Evolutionary conservation across 2,329 filamentous ascomycete species (phyloP).

Genomic region (Fusarium annulatum): DNA sequence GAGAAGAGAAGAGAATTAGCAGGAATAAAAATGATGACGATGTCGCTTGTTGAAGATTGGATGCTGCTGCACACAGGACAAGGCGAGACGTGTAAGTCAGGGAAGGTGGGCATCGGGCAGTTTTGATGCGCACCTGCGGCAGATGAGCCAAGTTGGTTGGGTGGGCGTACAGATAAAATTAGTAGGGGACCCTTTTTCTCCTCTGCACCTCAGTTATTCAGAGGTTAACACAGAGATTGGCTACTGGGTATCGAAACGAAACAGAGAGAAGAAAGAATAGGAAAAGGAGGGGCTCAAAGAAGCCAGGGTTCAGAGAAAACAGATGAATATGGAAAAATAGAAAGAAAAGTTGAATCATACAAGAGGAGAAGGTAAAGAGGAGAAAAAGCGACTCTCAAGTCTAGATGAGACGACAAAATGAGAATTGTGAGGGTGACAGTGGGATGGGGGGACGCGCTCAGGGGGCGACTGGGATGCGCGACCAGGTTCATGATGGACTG

Average conservation of each 20-base stretch:
- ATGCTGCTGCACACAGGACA: constrained; percentile 18
- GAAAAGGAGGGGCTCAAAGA: constrained; percentile 17
- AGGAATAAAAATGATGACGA: constrained; percentile 14
- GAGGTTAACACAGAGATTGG: constrained; percentile 9
- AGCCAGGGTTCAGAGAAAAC: constrained; percentile 22
- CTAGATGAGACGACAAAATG: constrained; percentile 34
- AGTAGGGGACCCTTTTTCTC: constrained; percentile 35
- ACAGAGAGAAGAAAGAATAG: constrained; percentile 11
- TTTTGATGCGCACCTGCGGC: constrained; percentile 36
- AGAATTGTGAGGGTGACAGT: constrained; percentile 35
- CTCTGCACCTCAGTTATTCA: constrained; percentile 25
- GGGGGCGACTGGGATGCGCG: constrained; percentile 39
- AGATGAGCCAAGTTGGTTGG: constrained; percentile 27
- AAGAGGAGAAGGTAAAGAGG: constrained; percentile 30
- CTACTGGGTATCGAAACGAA: constrained; percentile 37
- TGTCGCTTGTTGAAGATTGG: constrained; percentile 4
- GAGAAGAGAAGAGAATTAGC: background rate
- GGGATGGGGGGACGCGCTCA: constrained; percentile 34
- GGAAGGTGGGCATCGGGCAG: constrained; percentile 38
- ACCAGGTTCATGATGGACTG: constrained; percentile 35
- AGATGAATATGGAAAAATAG: constrained; percentile 24
- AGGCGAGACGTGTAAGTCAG: constrained; percentile 37
- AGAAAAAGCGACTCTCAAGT: constrained; percentile 17
- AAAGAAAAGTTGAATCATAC: constrained; percentile 29
- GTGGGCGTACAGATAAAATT: constrained; percentile 38